Base-by-base conservation (phyloP, 2,329 filamentous ascomycete genomes). In the Calonectria crousiana region DNA sequence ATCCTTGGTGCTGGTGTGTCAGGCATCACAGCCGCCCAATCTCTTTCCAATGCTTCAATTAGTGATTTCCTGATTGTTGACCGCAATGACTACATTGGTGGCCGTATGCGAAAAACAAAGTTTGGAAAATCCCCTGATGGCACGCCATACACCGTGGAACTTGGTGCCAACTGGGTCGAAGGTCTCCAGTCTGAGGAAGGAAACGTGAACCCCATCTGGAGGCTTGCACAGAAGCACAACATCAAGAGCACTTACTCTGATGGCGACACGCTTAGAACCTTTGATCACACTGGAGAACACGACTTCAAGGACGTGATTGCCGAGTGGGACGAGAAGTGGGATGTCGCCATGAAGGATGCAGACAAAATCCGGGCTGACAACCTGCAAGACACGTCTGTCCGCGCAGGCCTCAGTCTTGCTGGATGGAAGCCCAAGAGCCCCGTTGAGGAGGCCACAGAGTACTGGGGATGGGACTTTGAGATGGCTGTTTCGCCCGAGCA, bases 21-120 rank as follows among this genome's bases (percentile, higher is more conserved):
- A 1, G 92, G 92, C 8, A 90, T 93, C 51, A 90, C 92, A 16
- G 91, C 92, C 18, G 92, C 92, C 28, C 91, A 94, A 86, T 88
- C 92, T 4, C 82, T 94, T 8, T 83, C 87, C 6, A 92, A 94
- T 69, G 87, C 88, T 3, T 93, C 91, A 0, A 84, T 94, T 8
- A 84, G 86, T 0, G 92, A 94, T 73, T 94, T 94, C 73, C 68
- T 94, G 10, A 91, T 94, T 60, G 82, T 94, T 3, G 92, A 94
- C 74, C 90, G 91, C 74, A 91, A 92, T 16, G 85, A 89, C 73
- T 87, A 89, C 16, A 89, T 94, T 72, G 92, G 93, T 1, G 93
- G 93, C 1, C 89, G 92, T 8, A 88, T 92, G 49, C 84, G 84
- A n/a, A 89, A 93, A 74, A 87, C 87, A 0, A 84, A 86, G 0